Conservation (phyloP, 306 rosid species). For the Citrullus colocynthis region DNA sequence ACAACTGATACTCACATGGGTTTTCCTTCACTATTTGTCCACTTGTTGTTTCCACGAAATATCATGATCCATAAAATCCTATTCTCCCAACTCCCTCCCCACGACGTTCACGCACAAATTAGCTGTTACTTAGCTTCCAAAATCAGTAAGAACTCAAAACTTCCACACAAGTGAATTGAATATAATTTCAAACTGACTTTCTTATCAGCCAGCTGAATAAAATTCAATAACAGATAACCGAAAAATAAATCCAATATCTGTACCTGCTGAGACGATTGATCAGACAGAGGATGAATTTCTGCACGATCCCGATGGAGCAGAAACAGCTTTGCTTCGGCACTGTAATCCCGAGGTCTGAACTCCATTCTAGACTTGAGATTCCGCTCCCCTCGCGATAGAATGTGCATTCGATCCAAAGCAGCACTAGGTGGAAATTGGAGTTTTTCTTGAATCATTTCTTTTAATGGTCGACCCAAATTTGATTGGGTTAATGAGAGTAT, state of each 20-base stretch:
- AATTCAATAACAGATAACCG: neutral
- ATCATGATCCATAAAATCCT: neutral
- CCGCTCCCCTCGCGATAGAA: neutral
- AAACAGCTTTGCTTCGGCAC: slow-evolving; percentile 35
- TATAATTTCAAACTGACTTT: neutral
- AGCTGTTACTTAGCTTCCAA: neutral
- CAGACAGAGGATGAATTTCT: slow-evolving; percentile 44
- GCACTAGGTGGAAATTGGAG: neutral
- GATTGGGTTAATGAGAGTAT: too few relatives aligned
- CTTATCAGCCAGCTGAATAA: neutral
- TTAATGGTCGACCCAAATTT: too few relatives aligned
- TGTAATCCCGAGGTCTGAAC: slow-evolving; percentile 71
- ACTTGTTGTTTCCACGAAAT: neutral
- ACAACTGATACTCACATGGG: neutral
- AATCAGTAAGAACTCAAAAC: neutral
- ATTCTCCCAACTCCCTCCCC: neutral
- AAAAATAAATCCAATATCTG: neutral
- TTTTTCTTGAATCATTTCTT: too few relatives aligned
- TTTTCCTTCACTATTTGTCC: neutral
- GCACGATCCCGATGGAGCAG: slow-evolving; percentile 48
- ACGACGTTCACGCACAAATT: neutral
- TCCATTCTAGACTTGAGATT: slow-evolving; percentile 36
- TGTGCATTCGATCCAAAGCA: neutral
- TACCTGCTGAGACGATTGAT: slow-evolving; percentile 15
- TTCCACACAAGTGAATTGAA: neutral